Evolutionary conservation across 1,284 basidiomycete genomes (phyloP).

Genomic region (Ustilago curta): DNA sequence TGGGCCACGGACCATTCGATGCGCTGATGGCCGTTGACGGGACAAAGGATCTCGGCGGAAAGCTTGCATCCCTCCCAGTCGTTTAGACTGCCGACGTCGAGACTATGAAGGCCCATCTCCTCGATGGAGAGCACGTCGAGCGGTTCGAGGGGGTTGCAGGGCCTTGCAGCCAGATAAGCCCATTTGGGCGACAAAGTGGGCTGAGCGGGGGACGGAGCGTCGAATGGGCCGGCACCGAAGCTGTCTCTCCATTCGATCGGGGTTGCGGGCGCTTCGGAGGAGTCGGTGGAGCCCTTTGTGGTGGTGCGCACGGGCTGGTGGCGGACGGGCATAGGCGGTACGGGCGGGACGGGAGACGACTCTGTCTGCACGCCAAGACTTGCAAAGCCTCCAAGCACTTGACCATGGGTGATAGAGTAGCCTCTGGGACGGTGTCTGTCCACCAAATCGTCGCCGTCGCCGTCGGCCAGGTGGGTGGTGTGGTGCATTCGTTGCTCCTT

Average conservation of each 20-base stretch:
- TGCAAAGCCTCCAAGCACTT: constrained; percentile 47
- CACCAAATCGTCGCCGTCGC: not conserved
- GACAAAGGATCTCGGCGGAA: constrained; percentile 49
- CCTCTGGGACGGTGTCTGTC: constrained; percentile 15
- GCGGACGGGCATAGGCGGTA: constrained; percentile 3
- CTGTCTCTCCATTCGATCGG: constrained; percentile 45
- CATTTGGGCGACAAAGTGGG: constrained; percentile 22
- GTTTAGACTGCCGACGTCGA: constrained; percentile 59
- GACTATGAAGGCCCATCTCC: constrained; percentile 62
- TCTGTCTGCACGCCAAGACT: constrained; percentile 43
- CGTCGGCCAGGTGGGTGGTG: constrained; percentile 2
- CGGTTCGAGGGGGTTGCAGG: constrained; percentile 50
- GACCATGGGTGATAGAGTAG: constrained; percentile 34
- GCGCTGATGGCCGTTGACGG: constrained; percentile 34
- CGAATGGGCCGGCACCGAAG: constrained; percentile 13
- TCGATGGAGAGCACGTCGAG: constrained; percentile 63
- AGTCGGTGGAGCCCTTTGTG: constrained; percentile 28
- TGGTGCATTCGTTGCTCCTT: constrained; percentile 18
- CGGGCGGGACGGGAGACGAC: constrained; percentile 3
- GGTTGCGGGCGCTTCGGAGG: constrained; percentile 30
- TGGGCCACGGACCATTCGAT: constrained; percentile 56
- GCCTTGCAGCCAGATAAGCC: constrained; percentile 31
- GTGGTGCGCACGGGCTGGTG: constrained; percentile 19
- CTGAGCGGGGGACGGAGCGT: not conserved
- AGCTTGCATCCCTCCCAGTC: constrained; percentile 62